A percentile compares a stretch with the other conserved stretches of the same genome.
Evolutionary conservation across 345 rosid genomes (phyloP).

Genomic region (Isatis tinctoria): DNA sequence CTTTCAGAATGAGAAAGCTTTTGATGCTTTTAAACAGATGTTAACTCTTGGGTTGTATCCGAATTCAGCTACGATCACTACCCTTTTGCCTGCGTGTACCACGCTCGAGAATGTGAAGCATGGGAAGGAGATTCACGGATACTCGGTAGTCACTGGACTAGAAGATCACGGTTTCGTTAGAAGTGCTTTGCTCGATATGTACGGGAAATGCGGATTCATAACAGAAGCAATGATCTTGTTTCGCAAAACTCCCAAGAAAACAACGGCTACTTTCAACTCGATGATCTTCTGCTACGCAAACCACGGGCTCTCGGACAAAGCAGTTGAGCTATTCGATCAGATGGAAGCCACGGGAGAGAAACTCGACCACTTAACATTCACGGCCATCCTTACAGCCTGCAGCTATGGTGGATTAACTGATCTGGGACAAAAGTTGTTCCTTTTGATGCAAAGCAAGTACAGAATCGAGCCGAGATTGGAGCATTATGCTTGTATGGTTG

Average conservation of each 20-base stretch:
- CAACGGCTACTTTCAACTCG: slow-evolving; percentile 71
- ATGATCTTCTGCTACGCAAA: slow-evolving; percentile 85
- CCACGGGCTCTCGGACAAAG: slow-evolving; percentile 65
- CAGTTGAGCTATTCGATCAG: slow-evolving; percentile 55
- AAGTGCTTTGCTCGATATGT: slow-evolving; percentile 86
- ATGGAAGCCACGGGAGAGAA: slow-evolving; percentile 56
- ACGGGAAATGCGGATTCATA: slow-evolving; percentile 68
- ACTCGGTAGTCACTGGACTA: slow-evolving; percentile 55
- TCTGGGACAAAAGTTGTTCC: slow-evolving; percentile 58
- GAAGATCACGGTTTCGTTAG: slow-evolving; percentile 59
- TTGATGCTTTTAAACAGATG: slow-evolving; percentile 58
- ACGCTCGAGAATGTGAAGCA: slow-evolving; percentile 36
- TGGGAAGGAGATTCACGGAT: slow-evolving; percentile 74
- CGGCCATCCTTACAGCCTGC: slow-evolving; percentile 76
- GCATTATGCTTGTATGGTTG: slow-evolving; percentile 83
- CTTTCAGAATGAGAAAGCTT: slow-evolving; percentile 49
- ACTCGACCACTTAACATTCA: slow-evolving; percentile 76
- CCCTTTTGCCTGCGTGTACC: slow-evolving; percentile 74
- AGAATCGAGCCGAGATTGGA: slow-evolving; percentile 59
- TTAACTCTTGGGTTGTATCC: slow-evolving; percentile 48
- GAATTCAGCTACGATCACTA: slow-evolving; percentile 56
- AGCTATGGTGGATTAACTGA: slow-evolving; percentile 69
- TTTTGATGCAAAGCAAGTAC: slow-evolving; percentile 60
- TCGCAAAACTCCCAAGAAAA: slow-evolving; percentile 44
- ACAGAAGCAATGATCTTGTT: slow-evolving; percentile 61